Evolutionary conservation across 108 stramenopile genomes (phyloP), one percentile per base, ranked within the genome.

Genomic region (Stephanodiscus minutulus): DNA sequence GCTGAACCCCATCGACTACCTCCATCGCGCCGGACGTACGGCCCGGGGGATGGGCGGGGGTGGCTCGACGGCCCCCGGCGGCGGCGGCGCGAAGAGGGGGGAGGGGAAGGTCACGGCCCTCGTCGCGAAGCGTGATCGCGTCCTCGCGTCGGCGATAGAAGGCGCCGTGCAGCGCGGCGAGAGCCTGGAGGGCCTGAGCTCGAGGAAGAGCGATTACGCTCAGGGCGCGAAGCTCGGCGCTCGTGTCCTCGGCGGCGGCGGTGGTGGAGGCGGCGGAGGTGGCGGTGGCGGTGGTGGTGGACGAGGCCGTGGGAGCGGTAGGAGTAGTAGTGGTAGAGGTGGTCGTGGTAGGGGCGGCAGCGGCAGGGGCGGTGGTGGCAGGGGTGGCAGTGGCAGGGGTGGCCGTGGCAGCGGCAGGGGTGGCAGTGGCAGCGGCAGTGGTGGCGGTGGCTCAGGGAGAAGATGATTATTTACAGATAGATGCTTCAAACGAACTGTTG

Each of bases 11-110:
- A 91, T 91, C 27, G 97, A 98, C 70, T 98, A 97, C 68, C 68
- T 98, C 33, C 86, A 96, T 60, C 84, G 97, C 24, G 96, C 96
- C 8, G 96, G 97, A 37, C 81, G 97, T 5, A 97, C 96, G 2
- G 94, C 96, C 13, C 85, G 96, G 31, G 93, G 88, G 29, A 61
- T 87, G 35, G 72, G 68, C 25, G 33, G 66, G 27, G 72, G 68
- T 18, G 33, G 66, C 12, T 47, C 29, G 47, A 48, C 22, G 39
- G 25, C 25, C 7, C 52, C n/a, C 17, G 55, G 59, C 10, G 21
- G 7, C 21, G 44, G 29, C 41, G 44, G 68, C 24, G 72, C 66
- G 22, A 65, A 61, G 39, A 41, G 64, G 67, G 91, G 91, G 24
- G 75, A 78, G 29, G 94, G 94, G 8, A 82, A 77, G 50, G 92